Evolutionary conservation across 1,139 yeast species (phyloP).

Genomic region (Citeromyces hawaiiensis): DNA sequence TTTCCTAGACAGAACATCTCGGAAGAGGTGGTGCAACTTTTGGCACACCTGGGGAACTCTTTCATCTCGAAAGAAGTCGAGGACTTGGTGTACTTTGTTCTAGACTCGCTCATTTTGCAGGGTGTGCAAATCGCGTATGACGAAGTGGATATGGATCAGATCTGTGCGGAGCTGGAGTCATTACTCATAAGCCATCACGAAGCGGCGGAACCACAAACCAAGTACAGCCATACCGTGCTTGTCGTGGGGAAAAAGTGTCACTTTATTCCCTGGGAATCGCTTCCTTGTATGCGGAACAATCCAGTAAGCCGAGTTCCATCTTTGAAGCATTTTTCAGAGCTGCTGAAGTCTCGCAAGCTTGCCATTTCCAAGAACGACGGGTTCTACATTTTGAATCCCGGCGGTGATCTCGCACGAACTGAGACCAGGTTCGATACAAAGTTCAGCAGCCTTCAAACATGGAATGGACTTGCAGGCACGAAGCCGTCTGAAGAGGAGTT

Average conservation of each 20-base stretch:
- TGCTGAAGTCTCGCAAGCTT: slow-evolving; percentile 18
- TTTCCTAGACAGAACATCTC: slow-evolving; percentile 24
- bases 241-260: slow-evolving; percentile 55
- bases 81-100: slow-evolving; percentile 49
- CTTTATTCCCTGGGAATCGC: slow-evolving; percentile 80
- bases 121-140: slow-evolving; percentile 56
- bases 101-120: slow-evolving; percentile 46
- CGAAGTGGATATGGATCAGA: slow-evolving; percentile 44
- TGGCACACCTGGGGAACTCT: slow-evolving; percentile 31
- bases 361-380: slow-evolving; percentile 20
- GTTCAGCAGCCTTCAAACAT: slow-evolving; percentile 25
- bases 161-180: slow-evolving; percentile 36
- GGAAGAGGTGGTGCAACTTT: slow-evolving; percentile 35
- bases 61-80: slow-evolving; percentile 30
- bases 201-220: not conserved
- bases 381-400: slow-evolving; percentile 66
- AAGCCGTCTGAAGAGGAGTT: slow-evolving; percentile 46
- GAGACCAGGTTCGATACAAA: slow-evolving; percentile 41
- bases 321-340: slow-evolving; percentile 27
- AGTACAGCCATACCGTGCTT: slow-evolving; percentile 41
- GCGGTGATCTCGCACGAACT: slow-evolving; percentile 60
- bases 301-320: slow-evolving; percentile 76
- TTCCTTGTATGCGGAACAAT: slow-evolving; percentile 34
- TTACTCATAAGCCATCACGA: slow-evolving; percentile 20
- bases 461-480: slow-evolving; percentile 42